Evolutionary conservation across 73 alveolate species (phyloP), one percentile per base, ranked within the genome.

Genomic region (Paramecium tetraurelia): DNA sequence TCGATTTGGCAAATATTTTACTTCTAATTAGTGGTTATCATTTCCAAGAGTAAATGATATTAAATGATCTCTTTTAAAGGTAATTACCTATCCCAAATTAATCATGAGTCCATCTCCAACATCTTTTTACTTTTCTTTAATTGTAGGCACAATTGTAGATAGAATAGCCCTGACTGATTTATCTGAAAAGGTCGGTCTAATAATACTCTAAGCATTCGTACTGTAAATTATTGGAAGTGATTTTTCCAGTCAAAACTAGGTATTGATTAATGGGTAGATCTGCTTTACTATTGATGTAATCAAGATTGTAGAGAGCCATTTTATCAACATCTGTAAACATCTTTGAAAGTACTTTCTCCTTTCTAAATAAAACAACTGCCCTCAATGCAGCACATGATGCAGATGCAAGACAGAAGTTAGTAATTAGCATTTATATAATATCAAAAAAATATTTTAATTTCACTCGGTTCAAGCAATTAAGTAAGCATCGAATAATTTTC

Each of bases 311-410:
- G 0, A 80, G 24, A 2, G 70, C 58, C 90, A 80, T 80, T 80
- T 44, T 44, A 10, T 80, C 70, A 10, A 80, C 90, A 80, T 80
- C 90, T 44, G 35, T 22, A 22, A 80, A 80, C 90, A 80, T 80
- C 29, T 44, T 80, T 11, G 46, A 20, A 11, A 80, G 33, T 2
- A 22, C 6, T 43, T 80, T 80, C 27, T 80, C 90, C 29, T 63
- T 80, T 46, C 75, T 44, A 24, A 41, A 24, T 80, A 41, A 80
- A 11, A 80, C 31, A 11, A 80, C 38, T 44, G 44, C 70, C 29
- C 72, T 80, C 27, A 80, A 22, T 8, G 75, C 90, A 38, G 90
- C 46, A 44, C 90, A 33, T 11, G 90, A 41, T 27, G 76, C 84
- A 63, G 84, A 63, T 11, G 14, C 84, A 10, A 63, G 46, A 33